Evolutionary conservation across 2,329 filamentous ascomycete species (phyloP), one percentile per base, ranked within the genome.

Genomic region (Chlorencoelia australis): DNA sequence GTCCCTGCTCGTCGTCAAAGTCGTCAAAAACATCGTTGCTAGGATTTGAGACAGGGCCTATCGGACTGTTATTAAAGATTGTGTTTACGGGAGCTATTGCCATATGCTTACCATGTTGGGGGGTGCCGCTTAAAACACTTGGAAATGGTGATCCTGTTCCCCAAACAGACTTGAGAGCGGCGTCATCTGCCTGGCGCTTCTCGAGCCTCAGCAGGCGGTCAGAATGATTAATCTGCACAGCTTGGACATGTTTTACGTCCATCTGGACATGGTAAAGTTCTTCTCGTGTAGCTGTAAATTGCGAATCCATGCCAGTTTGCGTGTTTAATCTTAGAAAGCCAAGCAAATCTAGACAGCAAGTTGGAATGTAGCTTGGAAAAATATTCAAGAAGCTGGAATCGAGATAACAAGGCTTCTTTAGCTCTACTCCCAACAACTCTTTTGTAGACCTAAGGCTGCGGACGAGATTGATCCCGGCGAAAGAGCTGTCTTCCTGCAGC

Each of bases 91-190:
- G n/a, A n/a, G n/a, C n/a, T n/a, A 4, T 25, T 25, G 22, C 4
- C 33, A 35, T 26, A 29, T 29, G 56, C 74, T 60, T 63, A 93
- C 89, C 86, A 66, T 93, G 83, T 57, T 93, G 83, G 36, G 87
- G 82, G 30, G 86, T 88, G 37, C 84, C 82, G 49, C 81, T 79
- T 40, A 94, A 60, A 25, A 87, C 76, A 46, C 79, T 80, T n/a
- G 89, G 87, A 56, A 95, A 95, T 11, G 88, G 88, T 38, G 88
- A 94, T 46, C 82, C 80, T 42, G 88, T 94, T 32, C 75, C 75
- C 91, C 91, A 98, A 39, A 93, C 82, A 43, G 83, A 94, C 61
- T 89, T 93, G 42, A 81, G 61, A 20, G 73, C 70, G 33, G 73
- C 72, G 60, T 81, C 75, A 47, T 80, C 76, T 21, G 75, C 75